Evolutionary conservation across 208 protist genomes (phyloP), one percentile per base, ranked within the genome.

Genomic region (Endotrypanum monterogeii): DNA sequence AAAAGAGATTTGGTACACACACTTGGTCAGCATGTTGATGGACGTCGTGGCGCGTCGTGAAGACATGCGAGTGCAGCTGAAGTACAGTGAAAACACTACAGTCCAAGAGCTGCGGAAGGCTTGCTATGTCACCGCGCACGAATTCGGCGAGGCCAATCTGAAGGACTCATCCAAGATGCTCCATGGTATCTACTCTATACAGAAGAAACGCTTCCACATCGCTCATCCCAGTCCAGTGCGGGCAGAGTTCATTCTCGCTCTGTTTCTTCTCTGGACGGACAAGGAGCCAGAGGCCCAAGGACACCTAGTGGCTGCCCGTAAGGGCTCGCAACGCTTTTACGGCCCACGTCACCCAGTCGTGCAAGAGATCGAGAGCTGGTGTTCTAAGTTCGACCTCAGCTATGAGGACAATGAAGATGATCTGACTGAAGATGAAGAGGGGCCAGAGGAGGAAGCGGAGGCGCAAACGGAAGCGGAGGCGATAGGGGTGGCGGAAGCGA

Each of bases 101-200:
- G 83, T 79, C 39, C 65, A 81, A 14, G 78, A 92, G 51, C 73
- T 76, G 62, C 55, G 79, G 50, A 48, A 57, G 67, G 77, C 58
- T 6, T 89, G 83, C 32, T 91, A 96, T 71, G 86, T 82, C 9
- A 89, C 87, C 14, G 86, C 85, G 46, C 71, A 83, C 62, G 80
- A 82, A 28, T 94, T 97, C 73, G 93, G 93, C 20, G 80, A 66
- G 18, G 91, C 96, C 52, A 96, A 94, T 68, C 69, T 95, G n/a
- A 75, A 85, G 16, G 91, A 96, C 73, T 84, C 91, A 18, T 91
- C 89, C 20, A 94, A 95, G 84, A 97, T 97, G 93, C 73, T 96
- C 37, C 76, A 92, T 57, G 93, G 91, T 41, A 94, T 97, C 68
- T 81, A 82, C 57, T 79, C 70, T n/a, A 91, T 97, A 79, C 93